A percentile compares a stretch with the other conserved stretches of the same genome.
phyloP scores from a whole-genome alignment of 202 grass and related monocot genomes.

The Setaria italica region DNA sequence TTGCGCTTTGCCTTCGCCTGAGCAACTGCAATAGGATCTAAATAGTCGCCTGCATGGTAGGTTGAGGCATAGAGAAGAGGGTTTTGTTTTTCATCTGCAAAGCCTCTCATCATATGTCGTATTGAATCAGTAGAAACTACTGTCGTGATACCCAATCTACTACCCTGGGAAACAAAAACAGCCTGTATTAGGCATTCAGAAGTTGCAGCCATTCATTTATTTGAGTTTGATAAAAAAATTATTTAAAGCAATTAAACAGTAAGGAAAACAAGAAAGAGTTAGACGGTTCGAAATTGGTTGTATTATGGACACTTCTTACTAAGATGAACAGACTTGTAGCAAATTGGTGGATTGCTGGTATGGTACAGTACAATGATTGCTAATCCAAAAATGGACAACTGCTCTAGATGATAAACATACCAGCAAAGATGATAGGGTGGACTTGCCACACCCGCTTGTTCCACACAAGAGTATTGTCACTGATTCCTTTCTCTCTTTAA shows the following conservation, averaged over 20 bases:
- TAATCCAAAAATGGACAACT: conserved; percentile 14
- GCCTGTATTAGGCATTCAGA: conserved; percentile 5
- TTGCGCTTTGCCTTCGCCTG: conserved; percentile 83
- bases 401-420: conserved; percentile 51
- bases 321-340: neutral
- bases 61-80: conserved; percentile 94
- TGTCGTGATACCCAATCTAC: conserved; percentile 90
- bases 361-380: neutral
- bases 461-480: conserved; percentile 96
- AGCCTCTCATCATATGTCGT: conserved; percentile 98
- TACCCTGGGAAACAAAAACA: conserved; percentile 61
- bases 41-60: conserved; percentile 89
- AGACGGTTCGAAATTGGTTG: neutral
- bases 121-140: conserved; percentile 96
- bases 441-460: conserved; percentile 96
- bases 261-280: neutral
- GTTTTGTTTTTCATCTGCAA: conserved; percentile 86
- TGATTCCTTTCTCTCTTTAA: conserved; percentile 94
- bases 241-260: conserved; percentile 20
- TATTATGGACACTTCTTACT: neutral
- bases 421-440: conserved; percentile 92
- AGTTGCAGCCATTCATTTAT: conserved; percentile 6
- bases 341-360: conserved; percentile 20
- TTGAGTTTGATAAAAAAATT: conserved; percentile 7
- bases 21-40: conserved; percentile 82